Conservation (phyloP, 108 stramenopile genomes). For the Cyclotella atomus region DNA sequence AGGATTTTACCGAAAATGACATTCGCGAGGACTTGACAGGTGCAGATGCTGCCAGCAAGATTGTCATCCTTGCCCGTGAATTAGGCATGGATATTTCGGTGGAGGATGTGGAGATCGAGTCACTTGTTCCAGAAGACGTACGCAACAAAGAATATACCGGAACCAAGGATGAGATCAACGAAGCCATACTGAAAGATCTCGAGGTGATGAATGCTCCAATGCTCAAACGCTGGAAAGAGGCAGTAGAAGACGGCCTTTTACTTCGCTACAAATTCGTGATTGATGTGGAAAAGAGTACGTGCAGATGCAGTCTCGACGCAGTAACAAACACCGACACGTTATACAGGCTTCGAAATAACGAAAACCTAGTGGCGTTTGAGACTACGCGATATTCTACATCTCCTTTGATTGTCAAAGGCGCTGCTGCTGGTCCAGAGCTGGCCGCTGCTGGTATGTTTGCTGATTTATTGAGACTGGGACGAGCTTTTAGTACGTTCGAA, state of each 20-base stretch:
- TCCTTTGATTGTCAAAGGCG: conserved; percentile 86
- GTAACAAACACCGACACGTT: conserved; percentile 61
- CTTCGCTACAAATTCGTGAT: conserved; percentile 87
- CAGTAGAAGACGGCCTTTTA: conserved; percentile 40
- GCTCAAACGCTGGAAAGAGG: conserved; percentile 62
- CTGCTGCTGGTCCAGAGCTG: conserved; percentile 82
- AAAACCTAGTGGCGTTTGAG: conserved; percentile 72
- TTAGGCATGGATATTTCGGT: conserved; percentile 55
- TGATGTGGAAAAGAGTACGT: conserved; percentile 59
- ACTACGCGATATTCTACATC: conserved; percentile 70
- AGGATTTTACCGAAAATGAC: conserved; percentile 70
- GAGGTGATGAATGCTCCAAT: conserved; percentile 54
- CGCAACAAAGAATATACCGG: conserved; percentile 49
- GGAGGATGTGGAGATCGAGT: conserved; percentile 77
- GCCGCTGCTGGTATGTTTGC: conserved; percentile 87
- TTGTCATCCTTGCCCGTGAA: conserved; percentile 62
- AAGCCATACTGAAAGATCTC: conserved; percentile 53
- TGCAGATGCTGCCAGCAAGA: conserved; percentile 48
- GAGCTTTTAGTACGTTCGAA: conserved; percentile 58
- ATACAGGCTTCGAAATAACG: conserved; percentile 64
- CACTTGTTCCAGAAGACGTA: conserved; percentile 63
- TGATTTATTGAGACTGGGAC: conserved; percentile 75
- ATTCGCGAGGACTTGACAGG: conserved; percentile 62
- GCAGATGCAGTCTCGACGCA: conserved; percentile 43
- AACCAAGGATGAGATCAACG: conserved; percentile 37